Evolutionary conservation across 352 stramenopile species (phyloP), one percentile per base, ranked within the genome.

Genomic region (Globisporangium cystogenes): DNA sequence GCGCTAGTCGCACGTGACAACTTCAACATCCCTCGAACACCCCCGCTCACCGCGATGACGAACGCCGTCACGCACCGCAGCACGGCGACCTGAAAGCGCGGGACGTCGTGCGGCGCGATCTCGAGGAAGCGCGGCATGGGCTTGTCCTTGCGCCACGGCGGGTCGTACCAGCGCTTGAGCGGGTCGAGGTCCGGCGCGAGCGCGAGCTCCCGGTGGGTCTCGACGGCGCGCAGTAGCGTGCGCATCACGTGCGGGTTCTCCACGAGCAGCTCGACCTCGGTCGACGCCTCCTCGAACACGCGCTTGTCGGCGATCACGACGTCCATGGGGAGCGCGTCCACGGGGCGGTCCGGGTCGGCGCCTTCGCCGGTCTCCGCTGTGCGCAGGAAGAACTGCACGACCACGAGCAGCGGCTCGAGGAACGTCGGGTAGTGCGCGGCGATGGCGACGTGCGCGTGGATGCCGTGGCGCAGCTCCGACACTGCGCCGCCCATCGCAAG

Each of bases 361-460:
- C 76, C 80, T 73, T 90, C 80, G 48, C 80, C 80, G 6, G 59
- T 51, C 60, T 91, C 80, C 29, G 77, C 77, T n/a, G 69, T 68
- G 51, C 68, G 72, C 31, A 86, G 63, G 56, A 88, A 88, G 59
- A 74, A 88, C 58, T 88, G 77, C 51, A 83, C 59, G 33, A 67
- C 74, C 23, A 64, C 62, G 15, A 88, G 62, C 21, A 76, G 53
- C 23, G 81, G 75, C 67, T 89, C 80, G 12, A 90, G 62, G 23
- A 85, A 79, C 33, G 48, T 51, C 31, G 77, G 59, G 70, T 90
- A 90, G 54, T 73, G 64, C 48, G 64, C 53, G 18, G 75, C 65
- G 51, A 90, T 75, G 21, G 74, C 53, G 36, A 84, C 75, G 27
- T 90, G 80, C 20, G 67, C 64, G 57, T 86, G 68, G 65, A 91